phyloP scores from a whole-genome alignment of 169 alveolate species.

The Theileria annulata region DNA sequence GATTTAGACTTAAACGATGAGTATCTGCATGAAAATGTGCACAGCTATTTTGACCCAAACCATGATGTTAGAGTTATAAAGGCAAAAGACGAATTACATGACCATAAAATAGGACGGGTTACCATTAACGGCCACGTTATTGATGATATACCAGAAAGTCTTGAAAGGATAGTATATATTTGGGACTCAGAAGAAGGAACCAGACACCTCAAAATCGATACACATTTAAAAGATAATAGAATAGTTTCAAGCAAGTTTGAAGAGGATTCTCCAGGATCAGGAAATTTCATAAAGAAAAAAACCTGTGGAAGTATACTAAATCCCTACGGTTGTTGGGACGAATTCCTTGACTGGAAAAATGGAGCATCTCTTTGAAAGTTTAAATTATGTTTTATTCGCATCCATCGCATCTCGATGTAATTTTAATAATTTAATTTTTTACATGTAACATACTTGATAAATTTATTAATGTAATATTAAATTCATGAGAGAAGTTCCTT shows the following conservation, averaged over 20 bases:
- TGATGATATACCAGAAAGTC: conserved; percentile 12
- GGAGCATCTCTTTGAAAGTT: not conserved
- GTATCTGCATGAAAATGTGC: conserved; percentile 18
- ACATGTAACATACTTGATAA: not conserved
- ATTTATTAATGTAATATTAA: not conserved
- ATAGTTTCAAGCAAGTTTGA: not conserved
- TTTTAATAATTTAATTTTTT: no score
- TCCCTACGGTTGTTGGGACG: conserved; percentile 4
- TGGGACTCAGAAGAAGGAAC: conserved; percentile 41
- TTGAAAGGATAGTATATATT: conserved; percentile 23
- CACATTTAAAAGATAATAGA: conserved; percentile 14
- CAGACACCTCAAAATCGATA: conserved; percentile 14
- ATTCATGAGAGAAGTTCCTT: conserved; percentile 12
- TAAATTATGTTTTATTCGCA: not conserved
- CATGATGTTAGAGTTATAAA: conserved; percentile 14
- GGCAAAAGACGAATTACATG: not conserved
- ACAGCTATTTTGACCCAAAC: conserved; percentile 13
- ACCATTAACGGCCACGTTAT: conserved; percentile 9
- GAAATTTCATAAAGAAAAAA: conserved; percentile 5
- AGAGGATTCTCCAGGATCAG: conserved; percentile 9
- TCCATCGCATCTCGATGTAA: not conserved
- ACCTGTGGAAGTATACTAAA: not conserved
- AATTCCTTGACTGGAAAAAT: not conserved
- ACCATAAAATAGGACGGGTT: conserved; percentile 15
- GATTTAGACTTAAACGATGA: conserved; percentile 9